These are phyloP conservation scores for Radiomyces spectabilis DNA, from an alignment of 192 early-diverging fungal genomes.

Conservation along the genomic window DNA sequence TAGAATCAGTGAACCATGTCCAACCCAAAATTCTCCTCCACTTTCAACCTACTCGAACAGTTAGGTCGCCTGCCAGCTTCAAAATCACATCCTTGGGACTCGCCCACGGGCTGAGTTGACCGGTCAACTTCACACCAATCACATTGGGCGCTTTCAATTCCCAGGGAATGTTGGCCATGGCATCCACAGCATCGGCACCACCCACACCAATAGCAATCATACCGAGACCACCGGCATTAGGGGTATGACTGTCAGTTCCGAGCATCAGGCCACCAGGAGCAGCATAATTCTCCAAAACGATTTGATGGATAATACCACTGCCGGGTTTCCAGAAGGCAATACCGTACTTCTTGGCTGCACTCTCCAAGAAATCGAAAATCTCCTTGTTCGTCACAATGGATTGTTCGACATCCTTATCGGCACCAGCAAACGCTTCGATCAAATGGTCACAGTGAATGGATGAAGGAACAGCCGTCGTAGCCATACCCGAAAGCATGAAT, in stretches of 20 bases:
- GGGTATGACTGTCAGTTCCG: conserved; percentile 85
- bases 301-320: conserved; percentile 98
- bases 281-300: conserved; percentile 98
- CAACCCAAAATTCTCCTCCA: neutral
- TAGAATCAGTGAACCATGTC: neutral
- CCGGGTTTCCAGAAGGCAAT: conserved; percentile 97
- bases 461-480: conserved; percentile 89
- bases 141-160: conserved; percentile 95
- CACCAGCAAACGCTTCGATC: conserved; percentile 90
- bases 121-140: conserved; percentile 90
- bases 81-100: conserved; percentile 91
- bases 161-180: conserved; percentile 98
- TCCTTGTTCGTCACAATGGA: conserved; percentile 88
- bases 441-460: conserved; percentile 99
- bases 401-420: conserved; percentile 73
- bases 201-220: conserved; percentile 98
- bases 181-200: conserved; percentile 98
- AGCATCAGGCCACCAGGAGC: conserved; percentile 97
- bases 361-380: conserved; percentile 89
- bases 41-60: conserved; percentile 47
- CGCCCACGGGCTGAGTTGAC: conserved; percentile 82
- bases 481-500: conserved; percentile 96
- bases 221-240: conserved; percentile 79
- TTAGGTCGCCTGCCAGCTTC: conserved; percentile 62
- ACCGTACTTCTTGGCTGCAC: conserved; percentile 84